Evolutionary conservation across 2,329 filamentous ascomycete species (phyloP), one percentile per base, ranked within the genome.

Genomic region (Neonectria punicea): DNA sequence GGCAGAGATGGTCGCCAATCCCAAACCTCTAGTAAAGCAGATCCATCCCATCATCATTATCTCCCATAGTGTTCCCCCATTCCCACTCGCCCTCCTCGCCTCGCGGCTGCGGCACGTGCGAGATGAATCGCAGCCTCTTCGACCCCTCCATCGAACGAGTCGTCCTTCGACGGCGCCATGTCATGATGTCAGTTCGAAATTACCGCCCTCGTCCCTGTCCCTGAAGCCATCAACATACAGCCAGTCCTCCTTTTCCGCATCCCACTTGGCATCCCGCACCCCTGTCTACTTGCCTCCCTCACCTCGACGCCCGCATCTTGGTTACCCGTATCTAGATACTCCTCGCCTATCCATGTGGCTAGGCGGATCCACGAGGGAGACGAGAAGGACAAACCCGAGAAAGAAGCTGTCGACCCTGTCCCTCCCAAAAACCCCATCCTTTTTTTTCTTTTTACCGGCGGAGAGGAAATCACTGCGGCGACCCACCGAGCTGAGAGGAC

Each of bases 171-270:
- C 41, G 41, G 39, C 34, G 43, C n/a, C 47, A 25, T 51, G 6
- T 14, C 32, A 66, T 70, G 60, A 73, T 69, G 60, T 69, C 68
- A 72, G 47, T 43, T 18, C 53, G 55, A 66, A 61, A 70, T 61
- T 68, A 68, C 59, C n/a, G 59, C 56, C 60, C 62, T 25, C 50
- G 51, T 56, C 66, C 58, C 47, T 65, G 43, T n/a, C 34, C 22
- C 41, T 47, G 16, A 51, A 32, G 49, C n/a, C 28, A 18, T 51
- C 30, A n/a, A 22, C 46, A 44, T 28, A 22, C 46, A 44, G 18
- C 16, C 46, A 8, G 13, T 25, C 25, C 53, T 22, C 32, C 9
- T 54, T 32, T 46, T 16, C 30, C n/a, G 14, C 46, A 9, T 39
- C n/a, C 50, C 11, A 5, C 49, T n/a, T 32, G 36, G 36, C 14